These are phyloP conservation scores for Stagonosporopsis tanaceti DNA, from an alignment of 2,329 filamentous ascomycete species.

Conservation along the genomic window DNA sequence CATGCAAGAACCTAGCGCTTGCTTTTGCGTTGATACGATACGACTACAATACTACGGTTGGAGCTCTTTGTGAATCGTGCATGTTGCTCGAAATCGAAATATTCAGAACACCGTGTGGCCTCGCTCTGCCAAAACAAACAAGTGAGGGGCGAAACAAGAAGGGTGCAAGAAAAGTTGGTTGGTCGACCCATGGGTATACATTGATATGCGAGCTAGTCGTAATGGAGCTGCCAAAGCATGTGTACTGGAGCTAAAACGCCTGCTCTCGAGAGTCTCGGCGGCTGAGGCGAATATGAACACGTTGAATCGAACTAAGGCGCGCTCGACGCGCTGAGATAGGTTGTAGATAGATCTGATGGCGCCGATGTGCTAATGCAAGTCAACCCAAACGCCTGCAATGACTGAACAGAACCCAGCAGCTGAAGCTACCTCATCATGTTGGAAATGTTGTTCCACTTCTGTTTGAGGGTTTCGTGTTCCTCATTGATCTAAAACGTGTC, in stretches of 20 bases:
- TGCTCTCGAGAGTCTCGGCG: conserved; percentile 7
- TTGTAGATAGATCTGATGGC: conserved; percentile 27
- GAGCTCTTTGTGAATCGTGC: neutral
- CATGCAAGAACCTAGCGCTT: neutral
- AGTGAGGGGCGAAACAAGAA: conserved; percentile 23
- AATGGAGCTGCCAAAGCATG: conserved; percentile 14
- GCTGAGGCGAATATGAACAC: conserved; percentile 42
- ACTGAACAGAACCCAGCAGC: conserved; percentile 21
- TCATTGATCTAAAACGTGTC: conserved; percentile 52
- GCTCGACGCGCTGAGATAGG: conserved; percentile 34
- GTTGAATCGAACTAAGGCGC: conserved; percentile 37
- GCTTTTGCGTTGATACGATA: conserved; percentile 5
- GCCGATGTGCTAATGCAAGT: conserved; percentile 33
- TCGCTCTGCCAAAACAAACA: conserved; percentile 1
- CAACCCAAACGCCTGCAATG: conserved; percentile 32
- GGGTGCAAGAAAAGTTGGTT: conserved; percentile 20
- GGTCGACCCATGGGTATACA: conserved; percentile 35
- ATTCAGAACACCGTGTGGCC: neutral
- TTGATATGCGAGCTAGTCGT: conserved; percentile 30
- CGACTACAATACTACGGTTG: conserved; percentile 2
- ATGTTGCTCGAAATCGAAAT: neutral
- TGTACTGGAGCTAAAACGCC: conserved; percentile 12
- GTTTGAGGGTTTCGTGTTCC: conserved; percentile 58
- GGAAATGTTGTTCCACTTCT: conserved; percentile 58
- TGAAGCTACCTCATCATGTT: conserved; percentile 52